Base-by-base conservation (phyloP, 441 rosid species). In the Corymbia citriodora region DNA sequence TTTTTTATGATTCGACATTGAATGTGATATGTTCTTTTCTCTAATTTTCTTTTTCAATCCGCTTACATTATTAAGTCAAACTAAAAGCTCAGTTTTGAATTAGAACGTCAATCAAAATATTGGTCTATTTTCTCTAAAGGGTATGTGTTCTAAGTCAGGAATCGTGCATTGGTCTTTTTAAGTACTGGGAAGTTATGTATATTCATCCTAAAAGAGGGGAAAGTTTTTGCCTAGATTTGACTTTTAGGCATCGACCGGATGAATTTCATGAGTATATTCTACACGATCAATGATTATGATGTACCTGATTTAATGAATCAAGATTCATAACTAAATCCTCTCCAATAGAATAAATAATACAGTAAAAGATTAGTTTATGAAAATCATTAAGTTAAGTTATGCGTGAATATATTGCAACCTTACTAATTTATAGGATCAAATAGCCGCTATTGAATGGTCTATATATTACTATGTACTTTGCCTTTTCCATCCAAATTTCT, bases 81-180 rank as follows among this genome's bases (percentile, higher is more conserved):
- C 15, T 36, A 19, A 21, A 19, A 72, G 11, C 10, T 36, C 50
- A 40, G 5, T 40, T 40, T 19, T 40, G 49, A 74, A 36, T 40
- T 74, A 36, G 29, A 21, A 10, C 16, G 0, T 29, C 50, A 36
- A 72, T 36, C 8, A 33, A 36, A 33, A 18, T 0, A 10, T 10
- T 36, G 27, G 36, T 72, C 45, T 33, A 17, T 15, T 68, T 16
- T 65, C 19, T 31, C 21, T 23, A 61, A 65, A 7, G 0, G 5
- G 0, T 15, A 14, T 2, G 36, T n/a, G 31, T 65, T 33, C 27
- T 18, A 5, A 33, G 25, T 72, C 3, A 2, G 12, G 11, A 70
- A 10, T 33, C 5, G 25, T 72, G 49, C 45, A 36, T 72, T 72
- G 27, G 15, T 1, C 82, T 5, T 72, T 36, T 33, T 21, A 36